phyloP scores from a whole-genome alignment of 2,329 filamentous ascomycete species.

The Emergomyces orientalis region DNA sequence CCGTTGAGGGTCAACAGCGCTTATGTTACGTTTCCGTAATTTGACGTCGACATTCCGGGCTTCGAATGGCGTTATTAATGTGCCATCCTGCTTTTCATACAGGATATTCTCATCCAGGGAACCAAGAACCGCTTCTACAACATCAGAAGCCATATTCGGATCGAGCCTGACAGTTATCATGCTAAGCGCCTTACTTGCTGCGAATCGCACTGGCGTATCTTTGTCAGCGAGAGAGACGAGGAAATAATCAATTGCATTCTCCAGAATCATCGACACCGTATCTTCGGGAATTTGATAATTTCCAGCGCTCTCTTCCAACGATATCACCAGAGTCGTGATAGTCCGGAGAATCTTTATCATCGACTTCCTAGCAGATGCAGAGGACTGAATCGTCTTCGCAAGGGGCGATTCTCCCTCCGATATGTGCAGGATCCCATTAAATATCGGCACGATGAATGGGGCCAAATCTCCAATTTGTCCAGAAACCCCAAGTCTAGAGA shows the following conservation, averaged over 20 bases:
- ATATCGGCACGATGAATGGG: conserved; percentile 56
- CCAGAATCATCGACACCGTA: conserved; percentile 49
- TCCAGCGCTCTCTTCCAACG: conserved; percentile 36
- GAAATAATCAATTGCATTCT: conserved; percentile 72
- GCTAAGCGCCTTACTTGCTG: conserved; percentile 86
- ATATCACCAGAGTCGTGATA: conserved; percentile 56
- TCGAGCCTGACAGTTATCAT: conserved; percentile 74
- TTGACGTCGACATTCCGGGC: conserved; percentile 27
- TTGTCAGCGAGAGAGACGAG: conserved; percentile 72
- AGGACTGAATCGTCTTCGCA: conserved; percentile 52
- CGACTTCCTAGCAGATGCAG: conserved; percentile 71
- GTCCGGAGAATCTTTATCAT: conserved; percentile 78
- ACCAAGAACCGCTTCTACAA: conserved; percentile 77
- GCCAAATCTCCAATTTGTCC: conserved; percentile 67
- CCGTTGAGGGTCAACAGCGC: conserved; percentile 66
- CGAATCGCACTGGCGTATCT: conserved; percentile 81
- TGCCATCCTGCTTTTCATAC: conserved; percentile 40
- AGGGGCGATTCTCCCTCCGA: conserved; percentile 43
- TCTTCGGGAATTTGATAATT: conserved; percentile 21
- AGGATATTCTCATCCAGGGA: conserved; percentile 54
- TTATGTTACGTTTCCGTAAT: conserved; percentile 49
- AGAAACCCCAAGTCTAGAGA: conserved; percentile 64
- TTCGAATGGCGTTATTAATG: conserved; percentile 30
- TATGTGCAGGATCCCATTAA: conserved; percentile 53
- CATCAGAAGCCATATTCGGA: conserved; percentile 69